These are phyloP conservation scores for Haberlea rhodopensis DNA, from an alignment of 257 asterid genomes.

Conservation along the genomic window DNA sequence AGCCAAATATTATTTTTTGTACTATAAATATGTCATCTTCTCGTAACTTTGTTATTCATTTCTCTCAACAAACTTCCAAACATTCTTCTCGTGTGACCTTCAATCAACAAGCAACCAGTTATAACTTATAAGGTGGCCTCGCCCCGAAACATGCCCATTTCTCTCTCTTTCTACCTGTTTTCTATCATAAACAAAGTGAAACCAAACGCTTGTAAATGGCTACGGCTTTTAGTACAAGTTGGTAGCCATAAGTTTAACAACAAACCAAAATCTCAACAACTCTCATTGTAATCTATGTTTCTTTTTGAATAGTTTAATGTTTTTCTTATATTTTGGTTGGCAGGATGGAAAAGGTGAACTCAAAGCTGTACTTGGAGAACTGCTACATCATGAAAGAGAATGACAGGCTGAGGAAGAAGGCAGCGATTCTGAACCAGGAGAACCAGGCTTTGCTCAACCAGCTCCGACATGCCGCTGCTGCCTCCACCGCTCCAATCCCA, in stretches of 20 bases:
- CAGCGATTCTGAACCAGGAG: slow-evolving; percentile 31
- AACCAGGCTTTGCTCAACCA: slow-evolving; percentile 28
- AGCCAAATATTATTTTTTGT: no score
- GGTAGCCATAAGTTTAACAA: no score
- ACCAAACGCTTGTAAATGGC: no score
- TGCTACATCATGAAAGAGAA: slow-evolving; percentile 29
- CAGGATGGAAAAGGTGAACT: slow-evolving; percentile 29
- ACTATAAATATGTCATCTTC: background rate
- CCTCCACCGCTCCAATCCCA: background rate
- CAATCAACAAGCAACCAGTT: background rate
- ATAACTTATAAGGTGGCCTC: no score
- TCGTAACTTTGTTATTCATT: background rate
- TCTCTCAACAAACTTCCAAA: no score
- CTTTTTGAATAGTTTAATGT: background rate
- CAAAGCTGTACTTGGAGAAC: slow-evolving; percentile 28
- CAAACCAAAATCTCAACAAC: no score
- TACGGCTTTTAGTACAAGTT: no score
- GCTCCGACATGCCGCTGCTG: slow-evolving; percentile 16
- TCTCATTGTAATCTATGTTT: no score
- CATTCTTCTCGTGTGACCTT: background rate
- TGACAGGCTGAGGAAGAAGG: slow-evolving; percentile 32
- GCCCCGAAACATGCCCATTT: no score
- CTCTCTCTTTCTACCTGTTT: no score
- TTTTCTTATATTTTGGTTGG: background rate
- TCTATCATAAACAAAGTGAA: background rate